phyloP scores from a whole-genome alignment of 2,329 filamentous ascomycete species.

The Mycocentrospora acerina region DNA sequence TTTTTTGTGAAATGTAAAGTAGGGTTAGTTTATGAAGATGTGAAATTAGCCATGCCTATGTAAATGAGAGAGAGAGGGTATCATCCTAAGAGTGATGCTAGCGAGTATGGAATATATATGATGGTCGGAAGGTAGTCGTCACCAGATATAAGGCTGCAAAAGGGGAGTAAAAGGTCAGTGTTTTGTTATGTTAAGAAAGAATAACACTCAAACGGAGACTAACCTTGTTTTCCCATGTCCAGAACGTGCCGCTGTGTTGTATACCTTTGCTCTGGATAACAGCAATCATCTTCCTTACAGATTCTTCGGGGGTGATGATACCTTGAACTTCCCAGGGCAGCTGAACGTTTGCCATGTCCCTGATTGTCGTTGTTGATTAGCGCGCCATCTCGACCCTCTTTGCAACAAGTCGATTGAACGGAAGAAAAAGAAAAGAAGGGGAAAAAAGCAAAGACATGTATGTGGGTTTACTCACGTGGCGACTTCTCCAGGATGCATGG shows the following conservation, averaged over 20 bases:
- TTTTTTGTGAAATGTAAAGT: too few species aligned
- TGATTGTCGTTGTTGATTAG: too few species aligned
- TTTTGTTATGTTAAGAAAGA: too few species aligned
- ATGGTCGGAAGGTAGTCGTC: slow-evolving; percentile 5
- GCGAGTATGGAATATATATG: slow-evolving; percentile 3
- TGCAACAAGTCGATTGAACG: too few species aligned
- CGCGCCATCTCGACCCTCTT: too few species aligned
- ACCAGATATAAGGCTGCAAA: slow-evolving; percentile 34
- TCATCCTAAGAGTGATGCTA: slow-evolving; percentile 11
- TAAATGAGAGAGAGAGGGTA: slow-evolving; percentile 20
- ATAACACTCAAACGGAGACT: slow-evolving; percentile 10
- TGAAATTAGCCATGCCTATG: slow-evolving; percentile 7
- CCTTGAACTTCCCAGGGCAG: slow-evolving; percentile 56
- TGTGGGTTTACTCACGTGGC: slow-evolving; percentile 49
- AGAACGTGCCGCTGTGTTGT: slow-evolving; percentile 56
- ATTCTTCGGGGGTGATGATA: slow-evolving; percentile 53
- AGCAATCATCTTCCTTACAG: slow-evolving; percentile 52
- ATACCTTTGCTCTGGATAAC: slow-evolving; percentile 54
- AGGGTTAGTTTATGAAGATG: too few species aligned
- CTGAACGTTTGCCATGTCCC: slow-evolving; percentile 57
- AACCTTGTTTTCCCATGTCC: slow-evolving; percentile 58
- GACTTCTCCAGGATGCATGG: slow-evolving; percentile 61
- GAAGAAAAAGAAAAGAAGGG: too few species aligned
- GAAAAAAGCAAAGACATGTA: neutral
- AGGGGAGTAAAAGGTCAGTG: slow-evolving; percentile 5